A percentile compares a stretch with the other conserved stretches of the same genome.
These are phyloP conservation scores for Aspergillus glaucus DNA, from an alignment of 2,329 filamentous ascomycete species.

Conservation along the genomic window DNA sequence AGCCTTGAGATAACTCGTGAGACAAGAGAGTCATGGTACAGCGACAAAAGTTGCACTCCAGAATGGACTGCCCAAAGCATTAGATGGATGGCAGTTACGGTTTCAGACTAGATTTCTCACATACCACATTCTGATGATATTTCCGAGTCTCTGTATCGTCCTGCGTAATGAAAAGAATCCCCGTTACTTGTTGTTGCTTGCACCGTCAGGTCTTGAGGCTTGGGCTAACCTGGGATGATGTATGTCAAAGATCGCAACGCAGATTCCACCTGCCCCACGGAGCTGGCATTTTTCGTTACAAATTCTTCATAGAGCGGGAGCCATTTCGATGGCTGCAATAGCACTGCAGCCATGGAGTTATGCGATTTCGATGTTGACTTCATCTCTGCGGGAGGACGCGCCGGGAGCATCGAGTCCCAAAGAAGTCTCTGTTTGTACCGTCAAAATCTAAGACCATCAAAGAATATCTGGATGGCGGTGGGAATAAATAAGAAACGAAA, in stretches of 20 bases:
- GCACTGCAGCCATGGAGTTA: constrained; percentile 21
- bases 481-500: background rate
- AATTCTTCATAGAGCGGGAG: constrained; percentile 56
- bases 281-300: constrained; percentile 88
- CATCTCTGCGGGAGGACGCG: background rate
- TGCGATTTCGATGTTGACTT: constrained; percentile 13
- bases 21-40: constrained; percentile 88
- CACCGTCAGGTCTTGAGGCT: background rate
- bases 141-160: constrained; percentile 65
- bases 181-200: background rate
- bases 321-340: constrained; percentile 36
- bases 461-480: background rate
- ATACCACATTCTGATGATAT: constrained; percentile 81
- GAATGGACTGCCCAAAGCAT: constrained; percentile 59
- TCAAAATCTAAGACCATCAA: background rate
- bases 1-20: constrained; percentile 56
- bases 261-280: constrained; percentile 92
- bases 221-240: constrained; percentile 67
- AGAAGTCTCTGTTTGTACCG: background rate
- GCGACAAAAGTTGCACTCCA: constrained; percentile 77
- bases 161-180: constrained; percentile 13
- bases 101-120: constrained; percentile 11
- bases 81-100: constrained; percentile 13
- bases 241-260: constrained; percentile 89
- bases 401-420: background rate